These are phyloP conservation scores for Gossypium sturtianum DNA, from an alignment of 345 rosid genomes.

Conservation along the genomic window DNA sequence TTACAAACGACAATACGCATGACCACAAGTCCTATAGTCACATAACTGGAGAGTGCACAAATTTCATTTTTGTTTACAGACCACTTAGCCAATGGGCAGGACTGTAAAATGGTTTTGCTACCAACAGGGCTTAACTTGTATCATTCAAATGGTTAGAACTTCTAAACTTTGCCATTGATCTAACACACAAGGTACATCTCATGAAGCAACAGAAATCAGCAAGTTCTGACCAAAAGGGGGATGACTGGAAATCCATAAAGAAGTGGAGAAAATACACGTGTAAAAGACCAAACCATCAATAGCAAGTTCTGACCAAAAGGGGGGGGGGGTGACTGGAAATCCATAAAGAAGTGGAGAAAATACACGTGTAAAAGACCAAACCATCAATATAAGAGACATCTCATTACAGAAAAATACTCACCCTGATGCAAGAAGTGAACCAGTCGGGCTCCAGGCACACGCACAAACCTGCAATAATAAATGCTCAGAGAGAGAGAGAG, in stretches of 20 bases:
- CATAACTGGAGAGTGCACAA: not conserved
- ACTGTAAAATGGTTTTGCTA: not conserved
- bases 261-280: not conserved
- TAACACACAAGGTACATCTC: not conserved
- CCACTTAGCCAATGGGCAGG: not conserved
- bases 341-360: not conserved
- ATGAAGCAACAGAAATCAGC: not conserved
- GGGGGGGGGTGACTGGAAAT: not conserved
- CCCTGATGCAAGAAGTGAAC: slow-evolving; percentile 99
- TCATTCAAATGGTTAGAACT: slow-evolving; percentile 6
- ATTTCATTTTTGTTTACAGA: not conserved
- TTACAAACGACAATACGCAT: not conserved
- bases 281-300: not conserved
- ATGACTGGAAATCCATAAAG: not conserved
- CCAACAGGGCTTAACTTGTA: not conserved
- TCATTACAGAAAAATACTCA: slow-evolving; percentile 30
- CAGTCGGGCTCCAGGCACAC: slow-evolving; percentile 99
- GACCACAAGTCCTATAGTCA: not conserved
- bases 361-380: not conserved
- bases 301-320: not conserved
- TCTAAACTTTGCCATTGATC: not conserved
- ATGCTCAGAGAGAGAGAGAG: not conserved
- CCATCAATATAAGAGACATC: slow-evolving; percentile 6
- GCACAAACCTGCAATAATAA: slow-evolving; percentile 72
- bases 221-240: not conserved